A percentile compares a stretch with the other conserved stretches of the same genome.
These are phyloP conservation scores for Ogataea allantospora DNA, from an alignment of 805 yeast genomes.

Conservation along the genomic window DNA sequence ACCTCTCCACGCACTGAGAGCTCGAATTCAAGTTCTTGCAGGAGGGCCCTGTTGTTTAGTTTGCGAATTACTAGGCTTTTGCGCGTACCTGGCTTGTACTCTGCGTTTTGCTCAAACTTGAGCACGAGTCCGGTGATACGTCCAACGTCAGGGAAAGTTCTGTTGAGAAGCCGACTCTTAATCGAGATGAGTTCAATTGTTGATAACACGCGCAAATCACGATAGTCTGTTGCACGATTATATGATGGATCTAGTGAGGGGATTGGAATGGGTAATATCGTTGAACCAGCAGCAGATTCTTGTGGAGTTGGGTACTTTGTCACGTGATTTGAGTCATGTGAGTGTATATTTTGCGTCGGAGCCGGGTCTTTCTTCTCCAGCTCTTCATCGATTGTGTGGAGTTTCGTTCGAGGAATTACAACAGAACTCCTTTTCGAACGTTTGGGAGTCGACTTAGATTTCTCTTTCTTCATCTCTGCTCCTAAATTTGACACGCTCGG, in stretches of 20 bases:
- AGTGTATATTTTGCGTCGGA: not conserved
- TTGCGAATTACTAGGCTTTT: conserved; percentile 13
- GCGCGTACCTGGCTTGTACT: conserved; percentile 11
- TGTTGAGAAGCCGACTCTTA: conserved; percentile 14
- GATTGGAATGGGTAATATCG: conserved; percentile 11
- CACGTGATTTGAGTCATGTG: conserved; percentile 4
- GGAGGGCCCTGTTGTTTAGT: conserved; percentile 13
- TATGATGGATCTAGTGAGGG: conserved; percentile 14
- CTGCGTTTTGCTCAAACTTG: conserved; percentile 20
- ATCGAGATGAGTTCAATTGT: conserved; percentile 23
- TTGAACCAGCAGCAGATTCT: not conserved
- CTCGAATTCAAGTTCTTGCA: conserved; percentile 19
- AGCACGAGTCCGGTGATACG: conserved; percentile 19
- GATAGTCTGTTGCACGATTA: conserved; percentile 14
- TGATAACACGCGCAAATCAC: conserved; percentile 11
- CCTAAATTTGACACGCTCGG: conserved; percentile 29
- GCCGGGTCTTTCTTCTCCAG: conserved; percentile 1
- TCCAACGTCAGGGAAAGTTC: conserved; percentile 19
- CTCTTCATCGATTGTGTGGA: conserved; percentile 12
- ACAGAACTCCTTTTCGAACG: conserved; percentile 1
- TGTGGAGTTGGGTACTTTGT: not conserved
- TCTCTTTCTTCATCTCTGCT: conserved; percentile 8
- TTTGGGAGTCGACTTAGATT: not conserved
- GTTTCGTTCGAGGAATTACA: not conserved
- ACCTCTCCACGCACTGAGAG: conserved; percentile 16